A percentile compares a stretch with the other conserved stretches of the same genome.
phyloP scores from a whole-genome alignment of 2,329 filamentous ascomycete genomes.

The Trichoderma breve region DNA sequence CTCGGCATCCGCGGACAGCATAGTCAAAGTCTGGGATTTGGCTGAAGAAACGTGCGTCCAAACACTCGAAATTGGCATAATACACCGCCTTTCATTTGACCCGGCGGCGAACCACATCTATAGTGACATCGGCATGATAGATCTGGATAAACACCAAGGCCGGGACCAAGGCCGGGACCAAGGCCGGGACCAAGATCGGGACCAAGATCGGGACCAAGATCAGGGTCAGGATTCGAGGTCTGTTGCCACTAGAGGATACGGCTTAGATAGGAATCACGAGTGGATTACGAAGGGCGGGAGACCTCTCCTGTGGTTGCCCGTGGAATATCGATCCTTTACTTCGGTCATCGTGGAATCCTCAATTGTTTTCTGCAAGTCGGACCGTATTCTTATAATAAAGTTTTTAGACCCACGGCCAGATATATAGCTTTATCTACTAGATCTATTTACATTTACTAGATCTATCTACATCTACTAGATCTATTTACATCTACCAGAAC shows the following conservation, averaged over 20 bases:
- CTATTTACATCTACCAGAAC: not conserved
- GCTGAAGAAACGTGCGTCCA: not conserved
- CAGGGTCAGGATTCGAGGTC: no score
- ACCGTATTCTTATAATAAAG: constrained; percentile 18
- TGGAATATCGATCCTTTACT: constrained; percentile 6
- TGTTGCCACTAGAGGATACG: not conserved
- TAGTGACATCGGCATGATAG: not conserved
- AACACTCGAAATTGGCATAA: not conserved
- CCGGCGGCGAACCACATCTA: not conserved
- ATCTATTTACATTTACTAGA: not conserved
- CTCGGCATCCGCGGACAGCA: not conserved
- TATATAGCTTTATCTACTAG: not conserved
- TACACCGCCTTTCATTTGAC: not conserved
- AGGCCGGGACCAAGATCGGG: not conserved
- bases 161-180: not conserved
- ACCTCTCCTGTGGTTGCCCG: constrained; percentile 22
- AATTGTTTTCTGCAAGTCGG: not conserved
- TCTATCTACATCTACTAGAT: not conserved
- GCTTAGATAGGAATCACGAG: not conserved
- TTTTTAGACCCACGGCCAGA: constrained; percentile 11
- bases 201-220: not conserved
- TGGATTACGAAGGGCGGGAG: constrained; percentile 22
- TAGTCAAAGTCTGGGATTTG: constrained; percentile 16
- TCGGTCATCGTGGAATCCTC: not conserved
- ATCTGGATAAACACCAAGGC: not conserved